Conservation (phyloP, 805 yeast genomes). For the Wickerhamomyces bisporus region DNA sequence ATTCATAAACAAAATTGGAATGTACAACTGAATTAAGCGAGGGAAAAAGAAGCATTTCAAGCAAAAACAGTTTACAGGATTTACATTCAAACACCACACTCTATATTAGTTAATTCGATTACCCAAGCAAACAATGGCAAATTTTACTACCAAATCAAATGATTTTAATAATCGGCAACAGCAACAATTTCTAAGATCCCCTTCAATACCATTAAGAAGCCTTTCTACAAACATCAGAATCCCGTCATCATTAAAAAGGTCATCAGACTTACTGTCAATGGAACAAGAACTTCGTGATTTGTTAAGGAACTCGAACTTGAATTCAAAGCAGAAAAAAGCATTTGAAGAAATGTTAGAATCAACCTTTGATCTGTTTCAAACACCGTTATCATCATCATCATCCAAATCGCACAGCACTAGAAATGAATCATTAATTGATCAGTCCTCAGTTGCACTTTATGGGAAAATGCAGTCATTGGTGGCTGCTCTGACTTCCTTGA, state of each 20-base stretch:
- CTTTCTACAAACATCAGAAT: conserved; percentile 3
- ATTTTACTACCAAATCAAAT: too few relatives aligned
- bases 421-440: conserved; percentile 23
- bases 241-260: conserved; percentile 17
- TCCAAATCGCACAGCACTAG: not conserved
- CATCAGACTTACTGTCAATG: conserved; percentile 27
- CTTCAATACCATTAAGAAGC: not conserved
- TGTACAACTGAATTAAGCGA: too few relatives aligned
- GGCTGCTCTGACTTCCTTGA: conserved; percentile 26
- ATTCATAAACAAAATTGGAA: too few relatives aligned
- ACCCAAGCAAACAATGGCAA: too few relatives aligned
- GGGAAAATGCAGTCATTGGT: conserved; percentile 30
- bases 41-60: too few relatives aligned
- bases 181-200: too few relatives aligned
- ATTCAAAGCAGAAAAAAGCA: conserved; percentile 14
- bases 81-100: too few relatives aligned
- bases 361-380: conserved; percentile 25
- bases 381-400: conserved; percentile 10
- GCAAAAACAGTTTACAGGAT: too few relatives aligned
- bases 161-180: too few relatives aligned
- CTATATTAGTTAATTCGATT: too few relatives aligned
- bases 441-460: conserved; percentile 22
- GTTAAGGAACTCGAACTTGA: conserved; percentile 14
- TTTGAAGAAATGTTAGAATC: conserved; percentile 18
- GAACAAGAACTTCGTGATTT: conserved; percentile 25